Evolutionary conservation across 805 yeast genomes (phyloP).

Genomic region (Schizosaccharomyces japonicus): DNA sequence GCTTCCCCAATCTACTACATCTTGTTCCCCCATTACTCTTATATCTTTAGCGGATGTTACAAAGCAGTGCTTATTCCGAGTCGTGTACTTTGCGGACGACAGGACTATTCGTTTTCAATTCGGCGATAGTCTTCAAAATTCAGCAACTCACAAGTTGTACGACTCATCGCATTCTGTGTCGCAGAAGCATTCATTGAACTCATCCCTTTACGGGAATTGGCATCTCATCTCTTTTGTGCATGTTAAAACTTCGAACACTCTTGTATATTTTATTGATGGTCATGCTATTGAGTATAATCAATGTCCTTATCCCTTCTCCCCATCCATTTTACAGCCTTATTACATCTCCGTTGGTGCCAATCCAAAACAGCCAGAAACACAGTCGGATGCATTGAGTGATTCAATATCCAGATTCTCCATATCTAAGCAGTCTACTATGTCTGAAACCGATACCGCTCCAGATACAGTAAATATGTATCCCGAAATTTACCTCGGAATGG

Average conservation of each 20-base stretch:
- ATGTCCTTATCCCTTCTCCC: slow-evolving; percentile 2
- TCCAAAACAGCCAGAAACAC: no score
- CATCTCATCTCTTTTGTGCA: not conserved
- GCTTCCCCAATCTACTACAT: not conserved
- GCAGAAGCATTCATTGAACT: no score
- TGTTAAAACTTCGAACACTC: not conserved
- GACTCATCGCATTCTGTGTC: no score
- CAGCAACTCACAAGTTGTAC: no score
- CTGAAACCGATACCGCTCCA: no score
- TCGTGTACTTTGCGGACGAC: not conserved
- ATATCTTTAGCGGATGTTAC: not conserved
- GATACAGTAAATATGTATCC: no score
- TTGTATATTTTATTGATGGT: not conserved
- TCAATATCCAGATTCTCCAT: no score
- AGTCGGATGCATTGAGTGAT: no score
- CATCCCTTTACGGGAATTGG: no score
- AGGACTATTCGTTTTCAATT: not conserved
- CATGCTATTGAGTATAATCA: not conserved
- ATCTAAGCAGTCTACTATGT: no score
- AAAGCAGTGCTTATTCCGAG: not conserved
- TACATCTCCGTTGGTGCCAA: not conserved
- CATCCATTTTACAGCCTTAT: not conserved
- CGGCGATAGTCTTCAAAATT: no score
- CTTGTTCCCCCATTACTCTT: not conserved
- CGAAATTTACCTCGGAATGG: no score